These are phyloP conservation scores for Heliamphora exappendiculata DNA, from an alignment of 148 eudicot genomes.

Conservation along the genomic window DNA sequence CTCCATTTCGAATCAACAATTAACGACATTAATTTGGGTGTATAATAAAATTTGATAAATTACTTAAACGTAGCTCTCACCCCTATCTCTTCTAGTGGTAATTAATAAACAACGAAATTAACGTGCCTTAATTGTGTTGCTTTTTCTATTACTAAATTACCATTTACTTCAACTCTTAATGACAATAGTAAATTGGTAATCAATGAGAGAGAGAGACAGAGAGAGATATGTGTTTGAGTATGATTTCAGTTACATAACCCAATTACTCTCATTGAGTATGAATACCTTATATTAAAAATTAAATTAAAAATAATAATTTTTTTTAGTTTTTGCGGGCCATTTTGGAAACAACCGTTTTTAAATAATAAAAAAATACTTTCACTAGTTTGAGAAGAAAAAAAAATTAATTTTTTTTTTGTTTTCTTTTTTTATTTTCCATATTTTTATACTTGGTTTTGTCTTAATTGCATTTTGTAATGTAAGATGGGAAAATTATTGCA, in stretches of 20 bases:
- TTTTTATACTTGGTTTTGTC: too few relatives aligned
- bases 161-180: slow-evolving; percentile 12
- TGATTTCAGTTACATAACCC: slow-evolving; percentile 8
- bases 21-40: background rate
- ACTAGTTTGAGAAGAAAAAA: too few relatives aligned
- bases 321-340: too few relatives aligned
- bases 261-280: slow-evolving; percentile 2
- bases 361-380: too few relatives aligned
- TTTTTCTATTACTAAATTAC: slow-evolving; percentile 11
- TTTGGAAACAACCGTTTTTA: background rate
- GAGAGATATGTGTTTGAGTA: slow-evolving; percentile 6
- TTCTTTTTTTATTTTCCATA: too few relatives aligned
- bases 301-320: too few relatives aligned
- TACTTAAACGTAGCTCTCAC: background rate
- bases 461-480: too few relatives aligned
- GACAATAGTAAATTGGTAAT: background rate
- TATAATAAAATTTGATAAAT: background rate
- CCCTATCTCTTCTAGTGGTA: background rate
- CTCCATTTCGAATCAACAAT: background rate
- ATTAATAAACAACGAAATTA: slow-evolving; percentile 9
- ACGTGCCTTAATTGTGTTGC: slow-evolving; percentile 10
- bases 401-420: too few relatives aligned
- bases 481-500: too few relatives aligned
- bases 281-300: background rate
- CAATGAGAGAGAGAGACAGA: slow-evolving; percentile 8